These are phyloP conservation scores for Butyriboletus pseudospeciosus DNA, from an alignment of 1,284 basidiomycete species.

Conservation along the genomic window DNA sequence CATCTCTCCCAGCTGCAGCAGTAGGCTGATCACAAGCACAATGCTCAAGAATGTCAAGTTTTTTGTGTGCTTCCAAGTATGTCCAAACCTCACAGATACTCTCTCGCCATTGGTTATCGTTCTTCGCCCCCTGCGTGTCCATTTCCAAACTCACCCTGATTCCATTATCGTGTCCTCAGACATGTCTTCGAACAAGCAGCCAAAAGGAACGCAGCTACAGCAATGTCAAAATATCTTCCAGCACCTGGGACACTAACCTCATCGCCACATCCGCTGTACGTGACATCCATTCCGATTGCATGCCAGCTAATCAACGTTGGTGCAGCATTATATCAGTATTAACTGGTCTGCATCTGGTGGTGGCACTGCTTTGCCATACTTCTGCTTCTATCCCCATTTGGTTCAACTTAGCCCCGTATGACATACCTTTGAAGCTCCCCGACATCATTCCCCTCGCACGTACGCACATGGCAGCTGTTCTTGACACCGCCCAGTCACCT, in stretches of 20 bases:
- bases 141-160: background rate
- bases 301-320: background rate
- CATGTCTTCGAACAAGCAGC: constrained; percentile 87
- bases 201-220: constrained; percentile 84
- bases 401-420: constrained; percentile 44
- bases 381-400: constrained; percentile 77
- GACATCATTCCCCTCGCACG: constrained; percentile 92
- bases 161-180: constrained; percentile 37
- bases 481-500: constrained; percentile 96
- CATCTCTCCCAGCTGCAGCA: background rate
- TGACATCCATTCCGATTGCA: constrained; percentile 4
- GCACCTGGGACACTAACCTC: constrained; percentile 96
- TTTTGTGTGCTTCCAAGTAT: constrained; percentile 68
- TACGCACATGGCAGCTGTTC: constrained; percentile 79
- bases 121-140: background rate
- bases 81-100: constrained; percentile 24
- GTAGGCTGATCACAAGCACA: constrained; percentile 1
- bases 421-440: constrained; percentile 77
- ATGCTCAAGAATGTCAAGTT: constrained; percentile 55
- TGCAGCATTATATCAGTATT: constrained; percentile 77
- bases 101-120: background rate
- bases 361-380: constrained; percentile 92
- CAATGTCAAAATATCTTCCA: constrained; percentile 86
- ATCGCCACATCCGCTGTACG: constrained; percentile 78
- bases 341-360: constrained; percentile 98